A percentile compares a stretch with the other conserved stretches of the same genome.
These are phyloP conservation scores for Nyssa sinensis DNA, from an alignment of 148 eudicot species.

Conservation along the genomic window DNA sequence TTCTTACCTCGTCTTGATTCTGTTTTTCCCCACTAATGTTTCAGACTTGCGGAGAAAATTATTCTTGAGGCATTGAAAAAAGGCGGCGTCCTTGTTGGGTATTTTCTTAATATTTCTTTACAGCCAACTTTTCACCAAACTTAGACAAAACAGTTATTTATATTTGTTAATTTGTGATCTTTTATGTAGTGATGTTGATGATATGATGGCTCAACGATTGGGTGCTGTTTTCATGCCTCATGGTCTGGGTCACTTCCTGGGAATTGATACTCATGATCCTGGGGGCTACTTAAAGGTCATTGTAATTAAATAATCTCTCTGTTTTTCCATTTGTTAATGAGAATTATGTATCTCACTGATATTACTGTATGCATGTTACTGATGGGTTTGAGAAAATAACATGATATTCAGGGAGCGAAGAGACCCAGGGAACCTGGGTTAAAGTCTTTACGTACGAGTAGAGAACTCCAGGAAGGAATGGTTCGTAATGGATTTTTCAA, in stretches of 20 bases:
- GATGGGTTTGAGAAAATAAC: neutral
- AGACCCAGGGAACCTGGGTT: conserved; percentile 82
- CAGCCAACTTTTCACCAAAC: neutral
- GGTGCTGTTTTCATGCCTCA: conserved; percentile 98
- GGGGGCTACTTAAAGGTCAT: conserved; percentile 88
- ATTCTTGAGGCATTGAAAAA: conserved; percentile 71
- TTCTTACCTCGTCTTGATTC: conserved; percentile 5
- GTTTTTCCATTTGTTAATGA: neutral
- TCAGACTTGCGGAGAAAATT: conserved; percentile 77
- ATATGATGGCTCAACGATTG: conserved; percentile 77
- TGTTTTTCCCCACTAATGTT: conserved; percentile 11
- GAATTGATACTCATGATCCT: conserved; percentile 99
- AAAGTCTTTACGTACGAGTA: conserved; percentile 74
- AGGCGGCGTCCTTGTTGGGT: conserved; percentile 75
- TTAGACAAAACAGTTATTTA: conserved; percentile 15
- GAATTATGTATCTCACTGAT: neutral
- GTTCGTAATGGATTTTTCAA: conserved; percentile 26
- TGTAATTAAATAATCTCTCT: neutral
- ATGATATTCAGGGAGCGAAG: conserved; percentile 62
- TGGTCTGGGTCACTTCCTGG: conserved; percentile 96
- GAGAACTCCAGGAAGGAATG: conserved; percentile 88
- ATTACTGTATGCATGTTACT: neutral
- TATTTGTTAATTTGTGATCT: conserved; percentile 7
- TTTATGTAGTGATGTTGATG: conserved; percentile 61
- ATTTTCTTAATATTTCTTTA: conserved; percentile 14